phyloP scores from a whole-genome alignment of 31 red algal genomes.

The Pterothamnion heteromorphum region DNA sequence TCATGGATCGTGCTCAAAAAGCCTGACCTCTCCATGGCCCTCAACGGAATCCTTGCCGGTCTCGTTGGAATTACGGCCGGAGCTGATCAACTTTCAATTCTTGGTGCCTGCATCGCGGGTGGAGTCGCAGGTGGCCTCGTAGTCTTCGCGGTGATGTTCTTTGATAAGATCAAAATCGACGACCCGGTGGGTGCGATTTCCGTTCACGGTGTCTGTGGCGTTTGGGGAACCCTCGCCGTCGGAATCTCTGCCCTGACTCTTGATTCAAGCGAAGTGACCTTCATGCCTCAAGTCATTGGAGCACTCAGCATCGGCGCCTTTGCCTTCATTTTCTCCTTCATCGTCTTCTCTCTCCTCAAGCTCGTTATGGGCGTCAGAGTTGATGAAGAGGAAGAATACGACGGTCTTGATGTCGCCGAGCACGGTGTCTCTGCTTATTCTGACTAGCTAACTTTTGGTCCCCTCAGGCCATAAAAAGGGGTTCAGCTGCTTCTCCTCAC shows the following conservation, averaged over 20 bases:
- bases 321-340: conserved; percentile 54
- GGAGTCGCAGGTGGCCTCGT: conserved; percentile 73
- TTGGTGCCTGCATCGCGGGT: conserved; percentile 75
- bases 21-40: conserved; percentile 55
- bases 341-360: conserved; percentile 74
- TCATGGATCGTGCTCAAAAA: conserved; percentile 64
- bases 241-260: conserved; percentile 61
- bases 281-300: conserved; percentile 68
- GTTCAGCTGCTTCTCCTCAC: no score
- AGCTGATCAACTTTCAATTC: conserved; percentile 69
- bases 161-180: conserved; percentile 81
- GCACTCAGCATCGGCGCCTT: conserved; percentile 60
- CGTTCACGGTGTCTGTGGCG: conserved; percentile 73
- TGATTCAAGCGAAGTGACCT: conserved; percentile 56
- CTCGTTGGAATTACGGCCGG: conserved; percentile 87
- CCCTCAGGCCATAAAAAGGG: no score
- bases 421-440: conserved; percentile 49
- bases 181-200: conserved; percentile 94
- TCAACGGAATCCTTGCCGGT: conserved; percentile 95
- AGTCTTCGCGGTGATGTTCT: conserved; percentile 54
- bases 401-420: conserved; percentile 78
- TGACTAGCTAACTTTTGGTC: no score
- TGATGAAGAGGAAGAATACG: conserved; percentile 71
- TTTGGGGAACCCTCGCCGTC: conserved; percentile 70
- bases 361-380: conserved; percentile 67